Base-by-base conservation (phyloP, 495 filamentous ascomycete species). In the Podospora pseudopauciseta region DNA sequence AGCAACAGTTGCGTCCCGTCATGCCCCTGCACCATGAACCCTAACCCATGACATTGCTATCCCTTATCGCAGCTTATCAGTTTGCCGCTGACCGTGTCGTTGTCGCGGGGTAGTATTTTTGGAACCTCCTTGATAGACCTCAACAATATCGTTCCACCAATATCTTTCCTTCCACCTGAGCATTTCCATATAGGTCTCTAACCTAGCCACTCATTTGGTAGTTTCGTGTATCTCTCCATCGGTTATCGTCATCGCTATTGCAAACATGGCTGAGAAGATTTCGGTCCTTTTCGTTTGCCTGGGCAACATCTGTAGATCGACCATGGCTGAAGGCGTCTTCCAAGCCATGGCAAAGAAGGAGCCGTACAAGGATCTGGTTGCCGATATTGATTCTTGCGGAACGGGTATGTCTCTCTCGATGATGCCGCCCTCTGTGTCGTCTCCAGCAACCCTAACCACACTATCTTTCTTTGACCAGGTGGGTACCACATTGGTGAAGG, bases 241-340 rank as follows among this genome's bases (percentile, higher is more conserved):
- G 11, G 11, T 60, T 7, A 63, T 68, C 15, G 7, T 18, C 19
- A 60, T 39, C 27, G 23, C 9, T 64, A n/a, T 28, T 64, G 61
- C 27, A 15, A 74, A 32, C 20, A 34, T 78, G 67, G 18, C 76
- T 18, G 75, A 77, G 16, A 78, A 74, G 67, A 82, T 93, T 67
- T 95, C 88, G 9, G 90, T 99, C 32, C 86, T 99, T 58, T 99
- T 99, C 78, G 94, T 97, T 71, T 99, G 95, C 78, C 84, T 99
- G 16, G 95, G 95, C 72, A 99, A 99, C 79, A 97, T 97, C 75
- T 99, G 95, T 84, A 84, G 84, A 30, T 97, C 93, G 2, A 91
- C 95, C 3, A 98, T 99, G 95, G 93, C 94, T 39, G 94, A 97
- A 82, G 95, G 89, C 55, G 91, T 95, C 68, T 97, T 99, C 82